A percentile compares a stretch with the other conserved stretches of the same genome.
These are phyloP conservation scores for Taphrina populina DNA, from an alignment of 1,139 yeast genomes.

Conservation along the genomic window DNA sequence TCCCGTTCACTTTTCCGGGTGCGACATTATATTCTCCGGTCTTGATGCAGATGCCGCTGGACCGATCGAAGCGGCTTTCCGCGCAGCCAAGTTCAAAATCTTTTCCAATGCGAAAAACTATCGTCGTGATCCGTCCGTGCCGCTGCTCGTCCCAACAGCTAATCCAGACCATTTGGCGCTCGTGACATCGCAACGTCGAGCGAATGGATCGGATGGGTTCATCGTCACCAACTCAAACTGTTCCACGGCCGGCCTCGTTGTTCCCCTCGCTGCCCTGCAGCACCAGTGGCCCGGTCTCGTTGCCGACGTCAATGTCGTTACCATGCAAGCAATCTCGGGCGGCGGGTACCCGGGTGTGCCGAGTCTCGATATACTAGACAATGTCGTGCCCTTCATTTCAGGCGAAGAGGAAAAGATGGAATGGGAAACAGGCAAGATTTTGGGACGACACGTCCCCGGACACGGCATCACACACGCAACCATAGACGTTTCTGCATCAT, in stretches of 20 bases:
- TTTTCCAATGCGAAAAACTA: constrained; percentile 95
- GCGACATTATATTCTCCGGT: constrained; percentile 94
- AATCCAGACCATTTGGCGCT: constrained; percentile 89
- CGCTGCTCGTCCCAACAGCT: constrained; percentile 90
- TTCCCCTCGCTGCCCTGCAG: constrained; percentile 89
- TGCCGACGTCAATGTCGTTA: constrained; percentile 80
- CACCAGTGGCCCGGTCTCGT: constrained; percentile 80
- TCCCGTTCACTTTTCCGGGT: constrained; percentile 71
- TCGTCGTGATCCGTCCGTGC: constrained; percentile 83
- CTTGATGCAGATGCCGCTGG: constrained; percentile 94
- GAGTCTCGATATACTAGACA: constrained; percentile 90
- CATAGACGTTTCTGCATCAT: constrained; percentile 76
- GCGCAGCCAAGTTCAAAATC: constrained; percentile 75
- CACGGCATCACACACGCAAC: constrained; percentile 67
- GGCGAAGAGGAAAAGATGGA: constrained; percentile 99
- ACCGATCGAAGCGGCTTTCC: constrained; percentile 79
- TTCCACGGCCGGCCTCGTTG: constrained; percentile 96
- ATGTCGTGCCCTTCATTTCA: constrained; percentile 87
- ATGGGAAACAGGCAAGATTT: constrained; percentile 95
- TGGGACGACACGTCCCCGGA: constrained; percentile 57
- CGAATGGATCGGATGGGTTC: constrained; percentile 66
- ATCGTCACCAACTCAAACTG: constrained; percentile 95
- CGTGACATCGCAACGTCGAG: constrained; percentile 58
- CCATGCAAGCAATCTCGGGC: constrained; percentile 96
- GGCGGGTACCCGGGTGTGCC: constrained; percentile 99